These are phyloP conservation scores for Arthrocladium fulminans DNA, from an alignment of 2,329 filamentous ascomycete species.

Conservation along the genomic window DNA sequence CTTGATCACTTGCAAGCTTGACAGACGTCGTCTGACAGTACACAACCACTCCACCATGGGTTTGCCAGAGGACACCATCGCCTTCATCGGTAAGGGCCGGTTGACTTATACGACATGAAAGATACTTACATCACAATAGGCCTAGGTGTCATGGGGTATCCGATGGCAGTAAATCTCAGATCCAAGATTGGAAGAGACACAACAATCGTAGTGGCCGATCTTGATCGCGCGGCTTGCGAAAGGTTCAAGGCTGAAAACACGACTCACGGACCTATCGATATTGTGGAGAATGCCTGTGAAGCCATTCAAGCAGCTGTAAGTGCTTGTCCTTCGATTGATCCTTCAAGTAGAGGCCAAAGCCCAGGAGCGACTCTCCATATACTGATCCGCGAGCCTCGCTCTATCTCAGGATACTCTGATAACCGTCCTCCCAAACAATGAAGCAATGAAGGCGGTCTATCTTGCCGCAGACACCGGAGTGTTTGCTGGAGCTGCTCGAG, in stretches of 20 bases:
- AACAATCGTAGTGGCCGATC: slow-evolving; percentile 30
- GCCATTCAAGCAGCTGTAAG: slow-evolving; percentile 30
- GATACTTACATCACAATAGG: slow-evolving; percentile 15
- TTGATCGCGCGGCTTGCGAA: slow-evolving; percentile 28
- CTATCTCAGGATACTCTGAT: slow-evolving; percentile 9
- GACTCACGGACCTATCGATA: slow-evolving; percentile 28
- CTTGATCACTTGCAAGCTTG: too few relatives aligned
- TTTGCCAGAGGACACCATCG: neutral
- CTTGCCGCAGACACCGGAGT: slow-evolving; percentile 4
- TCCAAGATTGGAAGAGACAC: slow-evolving; percentile 26
- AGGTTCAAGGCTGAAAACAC: slow-evolving; percentile 30
- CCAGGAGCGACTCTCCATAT: too few relatives aligned
- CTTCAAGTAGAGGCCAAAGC: too few relatives aligned
- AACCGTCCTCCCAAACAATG: slow-evolving; percentile 6
- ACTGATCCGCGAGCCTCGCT: too few relatives aligned
- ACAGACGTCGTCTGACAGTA: too few relatives aligned
- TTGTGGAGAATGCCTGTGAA: slow-evolving; percentile 30
- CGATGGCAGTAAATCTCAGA: slow-evolving; percentile 32
- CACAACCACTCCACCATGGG: too few relatives aligned
- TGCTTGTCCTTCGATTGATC: neutral
- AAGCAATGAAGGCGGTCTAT: slow-evolving; percentile 1
- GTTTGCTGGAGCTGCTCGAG: slow-evolving; percentile 6
- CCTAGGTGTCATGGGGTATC: slow-evolving; percentile 34
- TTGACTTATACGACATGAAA: neutral
- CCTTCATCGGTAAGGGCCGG: neutral